A percentile compares a stretch with the other conserved stretches of the same genome.
Evolutionary conservation across 2,329 filamentous ascomycete species (phyloP).

Genomic region (Cercospora citrullina): DNA sequence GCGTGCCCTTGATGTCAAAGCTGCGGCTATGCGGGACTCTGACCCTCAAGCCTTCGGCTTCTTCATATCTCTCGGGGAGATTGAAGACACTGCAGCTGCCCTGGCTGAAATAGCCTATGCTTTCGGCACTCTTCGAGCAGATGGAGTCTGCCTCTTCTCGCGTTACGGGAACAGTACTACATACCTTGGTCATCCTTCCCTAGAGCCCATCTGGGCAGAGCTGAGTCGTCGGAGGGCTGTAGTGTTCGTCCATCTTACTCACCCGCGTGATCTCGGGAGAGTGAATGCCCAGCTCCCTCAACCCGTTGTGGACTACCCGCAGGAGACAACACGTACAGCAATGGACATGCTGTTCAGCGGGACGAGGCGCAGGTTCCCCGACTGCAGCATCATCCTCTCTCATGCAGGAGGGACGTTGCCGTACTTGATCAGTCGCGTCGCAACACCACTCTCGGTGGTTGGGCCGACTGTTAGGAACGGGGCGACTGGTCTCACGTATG

Average conservation of each 20-base stretch:
- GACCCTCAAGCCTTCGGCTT: not conserved
- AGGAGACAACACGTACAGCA: not conserved
- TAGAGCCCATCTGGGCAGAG: not conserved
- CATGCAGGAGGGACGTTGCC: not conserved
- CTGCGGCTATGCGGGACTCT: not conserved
- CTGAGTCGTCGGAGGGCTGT: not conserved
- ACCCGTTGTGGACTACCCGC: not conserved
- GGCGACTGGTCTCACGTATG: not conserved
- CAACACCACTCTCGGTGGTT: not conserved
- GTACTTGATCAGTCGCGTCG: not conserved
- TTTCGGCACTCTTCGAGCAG: not conserved
- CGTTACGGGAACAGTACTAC: not conserved
- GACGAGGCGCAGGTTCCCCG: not conserved
- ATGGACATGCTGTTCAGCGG: not conserved
- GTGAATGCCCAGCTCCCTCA: not conserved
- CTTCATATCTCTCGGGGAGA: not conserved
- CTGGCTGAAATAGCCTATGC: not conserved
- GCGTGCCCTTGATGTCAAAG: not conserved
- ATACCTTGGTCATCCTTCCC: not conserved
- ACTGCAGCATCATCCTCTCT: not conserved
- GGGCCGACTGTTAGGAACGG: not conserved
- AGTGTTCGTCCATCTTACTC: not conserved
- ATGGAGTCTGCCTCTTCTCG: not conserved
- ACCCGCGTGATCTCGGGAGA: not conserved
- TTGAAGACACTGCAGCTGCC: not conserved